phyloP scores from a whole-genome alignment of 2,329 filamentous ascomycete genomes.

The Chalaropsis thielavioides region DNA sequence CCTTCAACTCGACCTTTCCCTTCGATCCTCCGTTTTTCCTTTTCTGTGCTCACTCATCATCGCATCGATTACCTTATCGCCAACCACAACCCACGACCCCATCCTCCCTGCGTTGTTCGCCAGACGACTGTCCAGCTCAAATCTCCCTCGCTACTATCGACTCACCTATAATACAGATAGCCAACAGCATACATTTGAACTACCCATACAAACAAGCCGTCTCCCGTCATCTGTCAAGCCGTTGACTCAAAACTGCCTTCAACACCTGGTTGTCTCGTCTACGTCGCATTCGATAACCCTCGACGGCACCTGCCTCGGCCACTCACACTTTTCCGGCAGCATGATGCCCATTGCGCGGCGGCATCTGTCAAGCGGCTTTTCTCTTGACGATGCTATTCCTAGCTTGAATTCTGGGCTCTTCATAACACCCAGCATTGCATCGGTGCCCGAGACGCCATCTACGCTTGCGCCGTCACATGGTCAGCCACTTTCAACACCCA shows the following conservation, averaged over 20 bases:
- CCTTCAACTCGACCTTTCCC: not conserved
- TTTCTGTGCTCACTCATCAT: not conserved
- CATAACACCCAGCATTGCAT: not conserved
- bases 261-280: not conserved
- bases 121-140: not conserved
- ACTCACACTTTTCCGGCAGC: not conserved
- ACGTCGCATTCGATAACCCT: not conserved
- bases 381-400: conserved; percentile 6
- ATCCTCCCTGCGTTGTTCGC: not conserved
- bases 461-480: not conserved
- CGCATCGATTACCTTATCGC: not conserved
- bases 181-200: not conserved
- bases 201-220: not conserved
- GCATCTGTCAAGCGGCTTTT: conserved; percentile 6
- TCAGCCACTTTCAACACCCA: not conserved
- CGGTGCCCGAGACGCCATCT: not conserved
- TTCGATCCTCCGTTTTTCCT: not conserved
- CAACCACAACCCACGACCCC: not conserved
- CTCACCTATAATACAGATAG: not conserved
- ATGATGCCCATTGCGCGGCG: conserved; percentile 9
- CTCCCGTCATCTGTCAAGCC: not conserved
- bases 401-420: conserved; percentile 3
- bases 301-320: too few species aligned
- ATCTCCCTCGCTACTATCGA: not conserved
- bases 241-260: not conserved